These are phyloP conservation scores for Phytophthora aleatoria DNA, from an alignment of 352 stramenopile genomes.

Conservation along the genomic window DNA sequence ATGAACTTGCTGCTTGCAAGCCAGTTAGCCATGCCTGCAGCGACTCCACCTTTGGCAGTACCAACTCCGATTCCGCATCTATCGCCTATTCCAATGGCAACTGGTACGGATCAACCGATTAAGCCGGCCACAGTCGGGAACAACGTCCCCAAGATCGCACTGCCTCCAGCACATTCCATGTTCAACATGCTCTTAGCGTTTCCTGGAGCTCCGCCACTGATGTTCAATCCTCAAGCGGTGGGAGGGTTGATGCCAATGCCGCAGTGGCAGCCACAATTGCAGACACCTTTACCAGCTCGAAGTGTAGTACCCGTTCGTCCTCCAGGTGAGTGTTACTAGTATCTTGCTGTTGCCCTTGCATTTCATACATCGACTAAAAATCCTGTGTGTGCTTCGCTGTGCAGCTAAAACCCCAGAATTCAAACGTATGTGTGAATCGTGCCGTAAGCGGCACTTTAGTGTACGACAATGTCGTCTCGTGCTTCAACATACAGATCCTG, in stretches of 20 bases:
- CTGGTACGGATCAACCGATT: conserved; percentile 17
- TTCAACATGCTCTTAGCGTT: conserved; percentile 51
- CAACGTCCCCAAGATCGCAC: conserved; percentile 39
- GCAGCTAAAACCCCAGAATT: conserved; percentile 37
- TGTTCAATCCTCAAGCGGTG: conserved; percentile 29
- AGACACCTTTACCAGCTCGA: conserved; percentile 31
- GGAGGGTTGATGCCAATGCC: conserved; percentile 27
- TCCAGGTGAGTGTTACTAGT: conserved; percentile 24
- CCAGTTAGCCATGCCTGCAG: conserved; percentile 24
- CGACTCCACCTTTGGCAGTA: conserved; percentile 12
- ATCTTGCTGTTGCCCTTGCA: not conserved
- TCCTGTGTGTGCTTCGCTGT: not conserved
- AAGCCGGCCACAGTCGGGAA: conserved; percentile 19
- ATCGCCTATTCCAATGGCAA: not conserved
- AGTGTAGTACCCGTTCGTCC: conserved; percentile 20
- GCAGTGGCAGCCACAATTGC: conserved; percentile 34
- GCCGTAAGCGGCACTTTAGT: conserved; percentile 69
- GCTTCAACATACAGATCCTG: conserved; percentile 65
- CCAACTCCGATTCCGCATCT: conserved; percentile 16
- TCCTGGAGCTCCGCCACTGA: conserved; percentile 31
- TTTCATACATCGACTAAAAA: not conserved
- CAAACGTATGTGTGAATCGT: conserved; percentile 75
- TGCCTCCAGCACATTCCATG: conserved; percentile 45
- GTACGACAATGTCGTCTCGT: conserved; percentile 70
- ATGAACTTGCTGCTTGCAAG: conserved; percentile 29